These are phyloP conservation scores for Verticillium longisporum DNA, from an alignment of 2,329 filamentous ascomycete species.

Conservation along the genomic window DNA sequence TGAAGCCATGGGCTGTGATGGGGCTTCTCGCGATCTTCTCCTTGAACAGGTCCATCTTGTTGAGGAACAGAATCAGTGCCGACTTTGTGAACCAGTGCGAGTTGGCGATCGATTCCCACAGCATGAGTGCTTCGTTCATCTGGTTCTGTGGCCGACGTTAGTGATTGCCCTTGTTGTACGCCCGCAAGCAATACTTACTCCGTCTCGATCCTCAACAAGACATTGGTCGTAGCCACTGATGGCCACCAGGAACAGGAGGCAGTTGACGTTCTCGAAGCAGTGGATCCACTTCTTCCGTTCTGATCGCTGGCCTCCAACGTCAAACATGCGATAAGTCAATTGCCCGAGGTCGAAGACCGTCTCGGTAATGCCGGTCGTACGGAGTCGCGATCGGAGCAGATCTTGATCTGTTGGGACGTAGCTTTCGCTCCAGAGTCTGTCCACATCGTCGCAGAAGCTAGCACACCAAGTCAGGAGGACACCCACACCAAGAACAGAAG, in stretches of 20 bases:
- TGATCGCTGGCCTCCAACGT: conserved; percentile 89
- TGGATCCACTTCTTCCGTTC: too few relatives aligned
- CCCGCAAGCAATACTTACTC: conserved; percentile 64
- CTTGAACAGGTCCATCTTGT: conserved; percentile 83
- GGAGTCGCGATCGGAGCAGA: conserved; percentile 79
- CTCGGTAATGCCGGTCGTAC: conserved; percentile 94
- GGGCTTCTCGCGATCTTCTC: conserved; percentile 66
- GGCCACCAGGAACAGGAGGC: conserved; percentile 85
- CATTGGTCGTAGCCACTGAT: conserved; percentile 97
- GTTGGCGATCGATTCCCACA: conserved; percentile 81
- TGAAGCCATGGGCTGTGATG: conserved; percentile 67
- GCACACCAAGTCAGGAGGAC: neutral
- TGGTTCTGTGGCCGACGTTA: conserved; percentile 54
- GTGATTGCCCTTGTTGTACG: conserved; percentile 1
- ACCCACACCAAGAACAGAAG: neutral
- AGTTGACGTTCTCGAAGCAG: conserved; percentile 91
- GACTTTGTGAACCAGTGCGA: conserved; percentile 82
- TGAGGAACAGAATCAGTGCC: conserved; percentile 76
- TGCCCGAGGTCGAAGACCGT: conserved; percentile 88
- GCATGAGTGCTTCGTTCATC: conserved; percentile 86
- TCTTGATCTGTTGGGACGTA: conserved; percentile 94
- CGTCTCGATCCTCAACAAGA: conserved; percentile 91
- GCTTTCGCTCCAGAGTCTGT: conserved; percentile 66
- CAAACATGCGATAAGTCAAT: conserved; percentile 94
- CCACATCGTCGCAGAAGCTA: conserved; percentile 80